Base-by-base conservation (phyloP, 192 early-diverging fungal species). In the Chytriomyces hyalinus region DNA sequence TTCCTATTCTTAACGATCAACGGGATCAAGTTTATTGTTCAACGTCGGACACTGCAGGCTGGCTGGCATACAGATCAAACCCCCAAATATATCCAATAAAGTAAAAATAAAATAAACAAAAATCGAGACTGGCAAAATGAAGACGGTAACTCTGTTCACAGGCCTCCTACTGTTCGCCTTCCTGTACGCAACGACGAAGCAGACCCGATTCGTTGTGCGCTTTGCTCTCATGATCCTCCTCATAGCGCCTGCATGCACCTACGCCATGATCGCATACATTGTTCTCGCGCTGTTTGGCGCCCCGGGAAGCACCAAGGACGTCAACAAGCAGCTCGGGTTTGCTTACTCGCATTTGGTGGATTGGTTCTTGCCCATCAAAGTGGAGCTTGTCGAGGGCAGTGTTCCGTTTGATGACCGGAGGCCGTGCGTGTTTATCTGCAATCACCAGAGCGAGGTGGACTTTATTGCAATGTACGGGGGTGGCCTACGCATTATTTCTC, bases 371-470 rank as follows among this genome's bases (percentile, higher is more conserved):
- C 78, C 85, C 0, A 87, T 87, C 63, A 86, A 83, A 46, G 81
- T 94, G 11, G 87, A 89, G 44, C 88, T 73, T 26, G 60, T 73
- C 88, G 20, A 83, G 87, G 67, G 88, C 91, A 61, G 81, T 91
- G 67, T 67, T 92, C 57, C 77, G 86, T n/a, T 73, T 63, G 80
- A 74, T n/a, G 79, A 49, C 6, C 57, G 45, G 15, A 63, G 82
- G 6, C 92, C 94, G 6, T 89, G 88, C 57, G 84, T 95, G 17
- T 84, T 90, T 45, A 86, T 95, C 17, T 70, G 70, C 49, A 97
- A 97, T 81, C 95, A 97, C 80, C 95, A 97, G 76, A 90, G 88
- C 64, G 86, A 89, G 46, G 78, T 95, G 75, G 95, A 97, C 81
- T 79, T 93, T 28, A 44, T 81, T 7, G 28, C 73, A n/a, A 77